Evolutionary conservation across 371 early-diverging fungal genomes (phyloP).

Genomic region (Mortierella sp.): DNA sequence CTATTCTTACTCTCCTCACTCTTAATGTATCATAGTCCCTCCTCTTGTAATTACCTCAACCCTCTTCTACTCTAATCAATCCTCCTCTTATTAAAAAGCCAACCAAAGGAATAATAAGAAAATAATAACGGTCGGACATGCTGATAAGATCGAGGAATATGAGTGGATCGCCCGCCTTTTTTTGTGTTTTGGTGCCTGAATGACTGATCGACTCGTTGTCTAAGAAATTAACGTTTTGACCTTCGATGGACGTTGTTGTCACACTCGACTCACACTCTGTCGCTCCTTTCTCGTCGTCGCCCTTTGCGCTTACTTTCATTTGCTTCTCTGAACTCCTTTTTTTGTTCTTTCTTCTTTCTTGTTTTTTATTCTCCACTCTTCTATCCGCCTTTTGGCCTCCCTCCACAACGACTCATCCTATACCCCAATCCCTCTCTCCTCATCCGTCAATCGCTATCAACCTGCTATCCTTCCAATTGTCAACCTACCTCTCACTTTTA

Average conservation of each 20-base stretch:
- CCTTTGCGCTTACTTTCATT: neutral
- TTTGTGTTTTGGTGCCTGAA: neutral
- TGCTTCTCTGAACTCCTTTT: no score
- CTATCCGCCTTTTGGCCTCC: no score
- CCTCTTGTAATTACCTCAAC: slow-evolving; percentile 25
- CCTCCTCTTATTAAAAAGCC: neutral
- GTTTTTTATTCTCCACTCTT: neutral
- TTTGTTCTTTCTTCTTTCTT: neutral
- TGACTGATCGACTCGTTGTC: no score
- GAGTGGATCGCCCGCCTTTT: neutral
- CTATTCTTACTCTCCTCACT: no score
- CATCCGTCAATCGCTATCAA: no score
- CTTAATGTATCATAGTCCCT: neutral
- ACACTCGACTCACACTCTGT: neutral
- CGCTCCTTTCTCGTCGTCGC: neutral
- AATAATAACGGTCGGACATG: neutral
- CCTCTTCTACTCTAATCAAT: neutral
- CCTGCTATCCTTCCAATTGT: no score
- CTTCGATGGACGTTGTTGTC: neutral
- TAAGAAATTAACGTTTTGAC: no score
- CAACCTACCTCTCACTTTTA: no score
- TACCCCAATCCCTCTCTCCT: no score
- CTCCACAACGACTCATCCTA: no score
- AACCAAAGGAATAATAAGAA: neutral
- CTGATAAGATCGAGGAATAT: neutral